A percentile compares a stretch with the other conserved stretches of the same genome.
phyloP scores from a whole-genome alignment of 257 asterid genomes.

The Primulina huaijiensis region DNA sequence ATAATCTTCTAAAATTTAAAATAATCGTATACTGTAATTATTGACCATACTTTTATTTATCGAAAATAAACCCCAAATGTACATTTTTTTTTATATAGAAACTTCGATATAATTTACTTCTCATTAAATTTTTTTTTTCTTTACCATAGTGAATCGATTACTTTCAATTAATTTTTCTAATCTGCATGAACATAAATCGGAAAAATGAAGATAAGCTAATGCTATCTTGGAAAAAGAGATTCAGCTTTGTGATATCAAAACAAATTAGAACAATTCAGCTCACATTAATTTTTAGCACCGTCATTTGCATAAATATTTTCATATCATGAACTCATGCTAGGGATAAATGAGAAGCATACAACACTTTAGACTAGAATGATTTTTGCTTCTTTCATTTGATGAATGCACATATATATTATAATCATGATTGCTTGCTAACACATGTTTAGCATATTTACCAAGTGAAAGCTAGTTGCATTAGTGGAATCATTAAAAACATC shows the following conservation, averaged over 20 bases:
- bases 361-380: too few species aligned
- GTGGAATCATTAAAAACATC: constrained; percentile 26
- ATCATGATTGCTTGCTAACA: not conserved
- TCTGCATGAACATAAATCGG: constrained; percentile 34
- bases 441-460: not conserved
- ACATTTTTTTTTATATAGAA: too few species aligned
- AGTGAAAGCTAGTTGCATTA: not conserved
- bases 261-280: not conserved
- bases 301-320: not conserved
- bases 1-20: too few species aligned
- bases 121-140: too few species aligned
- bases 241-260: not conserved
- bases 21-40: too few species aligned
- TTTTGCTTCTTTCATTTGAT: too few species aligned
- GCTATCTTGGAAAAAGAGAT: constrained; percentile 14
- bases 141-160: too few species aligned
- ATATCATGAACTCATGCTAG: not conserved
- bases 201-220: constrained; percentile 4
- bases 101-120: too few species aligned
- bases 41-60: too few species aligned
- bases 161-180: too few species aligned
- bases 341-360: not conserved
- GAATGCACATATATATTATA: too few species aligned
- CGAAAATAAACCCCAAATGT: too few species aligned
- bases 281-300: constrained; percentile 1